Base-by-base conservation (phyloP, 768 basidiomycete genomes). In the Rhizopogon sp. region DNA sequence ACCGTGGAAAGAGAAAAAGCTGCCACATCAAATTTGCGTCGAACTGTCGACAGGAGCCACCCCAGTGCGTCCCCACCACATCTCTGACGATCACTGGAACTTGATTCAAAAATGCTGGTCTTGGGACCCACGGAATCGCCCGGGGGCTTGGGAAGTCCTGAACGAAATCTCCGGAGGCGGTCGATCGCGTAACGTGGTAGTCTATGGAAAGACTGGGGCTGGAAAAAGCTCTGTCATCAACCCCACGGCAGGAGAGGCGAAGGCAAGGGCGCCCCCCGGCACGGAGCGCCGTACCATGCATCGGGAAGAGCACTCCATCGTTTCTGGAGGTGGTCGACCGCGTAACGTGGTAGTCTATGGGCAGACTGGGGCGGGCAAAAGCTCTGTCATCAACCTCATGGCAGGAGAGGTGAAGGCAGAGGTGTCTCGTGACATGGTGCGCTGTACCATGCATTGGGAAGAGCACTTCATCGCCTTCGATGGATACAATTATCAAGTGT, bases 131-230 rank as follows among this genome's bases (percentile, higher is more conserved):
- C 6, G 6, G 14, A 14, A 28, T 43, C 43, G 43, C 10, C 43
- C 43, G 8, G 14, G 6, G 43, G 22, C 25, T 25, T 25, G 22
- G 22, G 2, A 25, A 25, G 3, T 25, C 22, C 22, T 25, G 3
- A 25, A 25, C 22, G 22, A 25, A 25, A 25, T 25, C 22, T 25
- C 22, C 22, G 22, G 22, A 25, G 22, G 22, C 22, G 3, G 3
- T 25, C 25, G 25, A 25, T 4, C 25, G 25, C 25, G 25, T 25
- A 25, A 25, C 25, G 25, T 25, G 25, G 3, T 25, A 25, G 25
- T 78, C 20, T 78, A 76, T 46, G 76, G 77, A 0, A 72, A 76
- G 51, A 66, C 71, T 0, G 76, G 76, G 16, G 55, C 60, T 10
- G 67, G 67, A 6, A 69, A 69, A 45, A 70, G 68, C 29, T 71